Conservation (phyloP, 2,329 filamentous ascomycete species). For the Biscogniauxia marginata region DNA sequence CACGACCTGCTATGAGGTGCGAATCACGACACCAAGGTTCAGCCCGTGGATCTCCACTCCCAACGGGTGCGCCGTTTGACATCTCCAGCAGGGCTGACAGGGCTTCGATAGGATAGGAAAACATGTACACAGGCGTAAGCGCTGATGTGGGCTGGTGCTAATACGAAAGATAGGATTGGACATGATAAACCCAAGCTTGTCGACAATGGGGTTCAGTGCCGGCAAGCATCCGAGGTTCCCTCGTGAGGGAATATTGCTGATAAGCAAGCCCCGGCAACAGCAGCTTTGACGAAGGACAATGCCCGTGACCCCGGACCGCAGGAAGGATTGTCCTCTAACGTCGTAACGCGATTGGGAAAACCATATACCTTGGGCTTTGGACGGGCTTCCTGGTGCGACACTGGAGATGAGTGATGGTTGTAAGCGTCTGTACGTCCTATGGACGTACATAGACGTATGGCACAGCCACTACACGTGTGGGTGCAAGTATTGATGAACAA, state of each 20-base stretch:
- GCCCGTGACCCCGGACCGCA: conserved; percentile 6
- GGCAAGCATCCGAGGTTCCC: conserved; percentile 13
- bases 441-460: conserved; percentile 13
- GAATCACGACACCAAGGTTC: conserved; percentile 9
- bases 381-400: conserved; percentile 9
- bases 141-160: conserved; percentile 6
- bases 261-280: conserved; percentile 5
- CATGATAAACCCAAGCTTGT: conserved; percentile 6
- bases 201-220: background rate
- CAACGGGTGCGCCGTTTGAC: conserved; percentile 9
- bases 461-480: conserved; percentile 20
- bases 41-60: conserved; percentile 10
- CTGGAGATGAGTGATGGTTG: conserved; percentile 14
- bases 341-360: conserved; percentile 6
- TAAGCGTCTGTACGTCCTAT: background rate
- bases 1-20: conserved; percentile 1
- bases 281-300: conserved; percentile 7
- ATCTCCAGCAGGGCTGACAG: conserved; percentile 20
- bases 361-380: conserved; percentile 5
- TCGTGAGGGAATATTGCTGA: conserved; percentile 11
- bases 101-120: conserved; percentile 13
- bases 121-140: conserved; percentile 14
- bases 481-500: conserved; percentile 15
- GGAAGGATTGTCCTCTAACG: conserved; percentile 3
- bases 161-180: conserved; percentile 16